Evolutionary conservation across 1,139 yeast genomes (phyloP).

Genomic region (Magnusiomyces suaveolens): DNA sequence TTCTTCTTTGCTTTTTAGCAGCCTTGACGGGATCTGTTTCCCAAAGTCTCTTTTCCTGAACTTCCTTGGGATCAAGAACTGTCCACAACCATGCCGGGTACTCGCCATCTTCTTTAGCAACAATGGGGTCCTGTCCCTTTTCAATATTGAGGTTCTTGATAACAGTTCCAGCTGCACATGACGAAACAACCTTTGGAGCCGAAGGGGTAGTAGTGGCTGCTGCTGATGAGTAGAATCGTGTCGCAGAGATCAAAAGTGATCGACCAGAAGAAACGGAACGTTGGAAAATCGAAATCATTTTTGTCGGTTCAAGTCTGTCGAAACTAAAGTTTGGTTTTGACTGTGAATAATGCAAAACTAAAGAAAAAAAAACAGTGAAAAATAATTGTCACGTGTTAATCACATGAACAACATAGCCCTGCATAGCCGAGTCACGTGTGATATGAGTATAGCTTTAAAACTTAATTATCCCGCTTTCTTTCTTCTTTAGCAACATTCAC

Average conservation of each 20-base stretch:
- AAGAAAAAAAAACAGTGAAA: too few species aligned
- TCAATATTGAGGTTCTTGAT: conserved; percentile 63
- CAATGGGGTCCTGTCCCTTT: conserved; percentile 78
- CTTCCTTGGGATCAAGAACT: conserved; percentile 56
- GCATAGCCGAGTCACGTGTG: too few species aligned
- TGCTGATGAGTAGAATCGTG: conserved; percentile 5
- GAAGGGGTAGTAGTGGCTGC: not conserved
- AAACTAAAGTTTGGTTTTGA: too few species aligned
- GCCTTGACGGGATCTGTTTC: conserved; percentile 53
- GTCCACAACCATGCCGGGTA: conserved; percentile 96
- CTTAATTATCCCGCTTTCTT: too few species aligned
- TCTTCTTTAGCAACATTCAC: too few species aligned
- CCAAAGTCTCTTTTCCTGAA: conserved; percentile 39
- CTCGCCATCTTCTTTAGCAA: conserved; percentile 77
- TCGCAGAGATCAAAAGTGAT: not conserved
- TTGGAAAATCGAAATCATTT: too few species aligned
- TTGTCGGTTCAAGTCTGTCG: too few species aligned
- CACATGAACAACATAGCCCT: too few species aligned
- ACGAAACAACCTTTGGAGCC: conserved; percentile 7
- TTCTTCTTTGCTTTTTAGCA: conserved; percentile 61
- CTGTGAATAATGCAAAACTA: too few species aligned
- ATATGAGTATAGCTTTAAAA: too few species aligned
- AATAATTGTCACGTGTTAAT: too few species aligned
- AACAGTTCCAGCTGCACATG: conserved; percentile 63
- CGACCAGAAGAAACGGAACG: not conserved